phyloP scores from a whole-genome alignment of 1,284 basidiomycete species.

The Puccinia horiana region DNA sequence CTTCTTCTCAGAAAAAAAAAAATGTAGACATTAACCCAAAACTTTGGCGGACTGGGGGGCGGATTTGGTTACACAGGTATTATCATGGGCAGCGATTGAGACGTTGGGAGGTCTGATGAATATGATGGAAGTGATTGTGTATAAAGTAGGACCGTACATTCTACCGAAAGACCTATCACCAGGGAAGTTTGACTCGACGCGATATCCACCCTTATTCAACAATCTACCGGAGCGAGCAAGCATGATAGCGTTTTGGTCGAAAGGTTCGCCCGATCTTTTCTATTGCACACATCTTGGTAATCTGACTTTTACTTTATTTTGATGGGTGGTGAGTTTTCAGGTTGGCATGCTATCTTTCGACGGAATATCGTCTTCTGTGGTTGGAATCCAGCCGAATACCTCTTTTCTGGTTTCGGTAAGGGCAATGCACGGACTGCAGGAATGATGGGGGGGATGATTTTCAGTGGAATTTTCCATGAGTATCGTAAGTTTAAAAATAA shows the following conservation, averaged over 20 bases:
- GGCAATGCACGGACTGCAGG: conserved; percentile 14
- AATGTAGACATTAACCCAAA: no score
- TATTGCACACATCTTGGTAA: background rate
- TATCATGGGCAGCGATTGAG: conserved; percentile 24
- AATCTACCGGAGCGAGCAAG: conserved; percentile 4
- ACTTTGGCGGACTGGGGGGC: no score
- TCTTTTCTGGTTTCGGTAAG: conserved; percentile 24
- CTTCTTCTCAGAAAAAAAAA: no score
- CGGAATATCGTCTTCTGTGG: conserved; percentile 46
- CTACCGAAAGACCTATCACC: conserved; percentile 41
- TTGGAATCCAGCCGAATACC: conserved; percentile 33
- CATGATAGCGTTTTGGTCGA: conserved; percentile 43
- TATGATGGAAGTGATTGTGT: conserved; percentile 29
- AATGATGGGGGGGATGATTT: conserved; percentile 44
- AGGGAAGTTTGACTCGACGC: conserved; percentile 36
- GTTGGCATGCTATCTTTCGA: conserved; percentile 49
- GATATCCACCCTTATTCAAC: conserved; percentile 49
- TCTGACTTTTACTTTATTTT: background rate
- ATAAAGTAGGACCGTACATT: conserved; percentile 30
- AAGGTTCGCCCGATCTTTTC: background rate
- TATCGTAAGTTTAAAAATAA: conserved; percentile 18
- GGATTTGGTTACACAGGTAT: background rate
- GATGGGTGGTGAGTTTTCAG: background rate
- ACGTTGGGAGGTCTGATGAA: conserved; percentile 29
- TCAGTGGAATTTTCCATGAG: conserved; percentile 48